Evolutionary conservation across 2,329 filamentous ascomycete species (phyloP).

Genomic region (Alternaria angustiovoidea): DNA sequence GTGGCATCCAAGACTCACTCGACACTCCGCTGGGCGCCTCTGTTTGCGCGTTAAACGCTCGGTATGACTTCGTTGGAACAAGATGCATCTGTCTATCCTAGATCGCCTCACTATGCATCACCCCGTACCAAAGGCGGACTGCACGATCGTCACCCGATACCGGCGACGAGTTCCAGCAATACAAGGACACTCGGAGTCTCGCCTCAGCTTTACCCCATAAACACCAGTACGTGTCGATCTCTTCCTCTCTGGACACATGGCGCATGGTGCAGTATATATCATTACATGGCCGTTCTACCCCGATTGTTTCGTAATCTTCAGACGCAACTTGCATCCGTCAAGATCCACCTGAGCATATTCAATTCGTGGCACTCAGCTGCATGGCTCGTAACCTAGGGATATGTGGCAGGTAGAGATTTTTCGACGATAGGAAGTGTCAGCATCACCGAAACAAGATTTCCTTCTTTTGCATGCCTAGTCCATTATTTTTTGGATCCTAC

Average conservation of each 20-base stretch:
- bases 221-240: not conserved
- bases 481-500: not conserved
- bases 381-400: not conserved
- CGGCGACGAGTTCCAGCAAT: not conserved
- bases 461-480: not conserved
- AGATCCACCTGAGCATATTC: not conserved
- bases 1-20: not conserved
- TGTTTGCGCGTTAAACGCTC: slow-evolving; percentile 1
- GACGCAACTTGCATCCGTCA: not conserved
- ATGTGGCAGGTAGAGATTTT: too few species aligned
- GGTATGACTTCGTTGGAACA: not conserved
- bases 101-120: slow-evolving; percentile 4
- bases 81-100: not conserved
- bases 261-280: not conserved
- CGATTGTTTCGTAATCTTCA: not conserved
- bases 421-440: too few species aligned
- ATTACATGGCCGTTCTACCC: not conserved
- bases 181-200: not conserved
- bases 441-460: too few species aligned
- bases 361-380: not conserved
- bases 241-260: not conserved
- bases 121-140: not conserved
- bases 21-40: not conserved
- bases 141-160: slow-evolving; percentile 3
- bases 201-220: not conserved